Base-by-base conservation (phyloP, 106 monocot genomes). In the Hemerocallis citrina region DNA sequence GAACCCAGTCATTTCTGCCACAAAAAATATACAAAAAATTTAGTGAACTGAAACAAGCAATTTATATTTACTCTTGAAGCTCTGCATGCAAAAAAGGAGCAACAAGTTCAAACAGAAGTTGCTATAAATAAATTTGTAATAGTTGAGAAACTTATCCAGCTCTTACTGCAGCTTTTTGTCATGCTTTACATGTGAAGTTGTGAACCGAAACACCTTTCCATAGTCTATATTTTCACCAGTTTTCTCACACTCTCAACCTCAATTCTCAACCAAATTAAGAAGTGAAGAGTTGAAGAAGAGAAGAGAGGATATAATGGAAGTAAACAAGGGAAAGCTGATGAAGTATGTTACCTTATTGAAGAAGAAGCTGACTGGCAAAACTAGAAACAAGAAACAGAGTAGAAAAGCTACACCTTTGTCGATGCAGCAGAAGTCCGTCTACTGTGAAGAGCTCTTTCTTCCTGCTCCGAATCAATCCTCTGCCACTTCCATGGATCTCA, bases 371-470 rank as follows among this genome's bases (percentile, higher is more conserved):
- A 13, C 11, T 27, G 12, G 4, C 5, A 28, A n/a, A n/a, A 28
- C 8, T 27, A 6, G 23, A 4, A 51, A 51, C 16, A 55, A 55
- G 32, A 32, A 32, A 15, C 13, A n/a, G 16, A 55, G 10, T 1
- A 10, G 33, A 33, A 16, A 23, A 22, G 49, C 21, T 23, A 0
- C 49, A 6, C 0, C 4, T 32, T 33, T 17, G n/a, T 19, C 32
- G 15, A 29, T 17, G 1, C 55, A 32, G 1, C 16, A n/a, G n/a
- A n/a, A n/a, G n/a, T n/a, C 51, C 6, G 55, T 55, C 4, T 22
- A 33, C n/a, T 55, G 52, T 4, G 52, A 32, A 15, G 55, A 55
- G 13, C 55, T 55, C 30, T 55, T 29, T 4, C 55, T 55, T n/a
- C 51, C 0, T 1, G 12, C 51, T 52, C 4, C 14, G 23, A 24